Percentiles rank a stretch among this genome's conserved stretches.
Evolutionary conservation across 139 green algal species (phyloP).

Genomic region (Zygnema circumcarinatum): DNA sequence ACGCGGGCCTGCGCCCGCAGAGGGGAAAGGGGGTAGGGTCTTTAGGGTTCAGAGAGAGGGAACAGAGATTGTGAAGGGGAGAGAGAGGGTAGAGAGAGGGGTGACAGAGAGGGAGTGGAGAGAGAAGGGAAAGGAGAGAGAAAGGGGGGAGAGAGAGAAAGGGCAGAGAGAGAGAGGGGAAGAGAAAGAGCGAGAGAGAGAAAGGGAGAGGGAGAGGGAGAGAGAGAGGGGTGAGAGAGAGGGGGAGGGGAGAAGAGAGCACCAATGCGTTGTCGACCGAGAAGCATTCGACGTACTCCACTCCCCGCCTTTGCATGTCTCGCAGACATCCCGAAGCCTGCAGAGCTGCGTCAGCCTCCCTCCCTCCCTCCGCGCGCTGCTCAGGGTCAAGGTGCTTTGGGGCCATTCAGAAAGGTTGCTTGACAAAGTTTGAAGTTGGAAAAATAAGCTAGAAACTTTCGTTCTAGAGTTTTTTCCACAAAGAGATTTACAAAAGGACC

Average conservation of each 20-base stretch:
- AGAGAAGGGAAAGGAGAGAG: background rate
- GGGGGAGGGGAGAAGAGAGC: no score
- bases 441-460: background rate
- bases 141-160: background rate
- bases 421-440: no score
- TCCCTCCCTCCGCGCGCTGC: background rate
- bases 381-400: no score
- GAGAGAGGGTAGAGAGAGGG: no score
- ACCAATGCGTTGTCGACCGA: slow-evolving; percentile 66
- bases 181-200: no score
- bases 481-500: background rate
- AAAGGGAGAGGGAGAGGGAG: no score
- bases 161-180: no score
- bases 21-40: background rate
- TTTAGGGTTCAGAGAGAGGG: background rate
- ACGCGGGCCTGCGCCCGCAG: slow-evolving; percentile 30
- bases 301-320: slow-evolving; percentile 71
- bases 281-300: slow-evolving; percentile 68
- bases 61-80: background rate
- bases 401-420: no score
- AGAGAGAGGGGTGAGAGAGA: no score
- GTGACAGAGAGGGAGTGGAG: no score
- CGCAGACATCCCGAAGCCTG: slow-evolving; percentile 66
- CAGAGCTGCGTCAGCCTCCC: slow-evolving; percentile 67
- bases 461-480: no score